phyloP scores from a whole-genome alignment of 1,139 yeast species.

The Zhuliangozyma blackwelliae region DNA sequence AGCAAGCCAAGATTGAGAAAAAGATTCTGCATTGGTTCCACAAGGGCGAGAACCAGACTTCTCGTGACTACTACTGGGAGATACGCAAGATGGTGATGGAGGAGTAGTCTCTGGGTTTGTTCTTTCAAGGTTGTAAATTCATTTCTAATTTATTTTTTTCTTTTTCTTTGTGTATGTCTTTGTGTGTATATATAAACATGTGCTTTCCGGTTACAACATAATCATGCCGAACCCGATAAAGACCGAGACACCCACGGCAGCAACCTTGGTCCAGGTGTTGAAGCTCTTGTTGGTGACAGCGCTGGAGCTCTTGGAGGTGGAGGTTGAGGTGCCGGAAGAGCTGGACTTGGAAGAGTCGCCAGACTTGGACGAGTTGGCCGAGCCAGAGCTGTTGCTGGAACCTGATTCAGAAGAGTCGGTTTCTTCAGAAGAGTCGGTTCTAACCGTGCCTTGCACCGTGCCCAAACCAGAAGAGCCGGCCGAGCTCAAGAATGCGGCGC shows the following conservation, averaged over 20 bases:
- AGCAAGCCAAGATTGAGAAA: constrained; percentile 46
- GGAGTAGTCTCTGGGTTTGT: constrained; percentile 9
- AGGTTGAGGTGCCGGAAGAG: constrained; percentile 10
- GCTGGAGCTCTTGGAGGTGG: constrained; percentile 14
- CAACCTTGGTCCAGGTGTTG: constrained; percentile 10
- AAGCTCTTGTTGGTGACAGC: constrained; percentile 9
- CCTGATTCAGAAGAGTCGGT: constrained; percentile 28
- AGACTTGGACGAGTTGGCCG: constrained; percentile 16
- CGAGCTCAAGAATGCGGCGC: constrained; percentile 39
- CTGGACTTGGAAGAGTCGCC: constrained; percentile 18
- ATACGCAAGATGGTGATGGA: constrained; percentile 52
- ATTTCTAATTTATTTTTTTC: background rate
- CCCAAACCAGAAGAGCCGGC: constrained; percentile 41
- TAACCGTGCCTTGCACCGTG: constrained; percentile 28
- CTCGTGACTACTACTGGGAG: constrained; percentile 46
- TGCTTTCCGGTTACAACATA: constrained; percentile 13
- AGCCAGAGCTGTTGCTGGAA: constrained; percentile 15
- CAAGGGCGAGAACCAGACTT: constrained; percentile 16
- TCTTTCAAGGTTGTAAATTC: constrained; percentile 10
- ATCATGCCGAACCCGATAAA: constrained; percentile 19
- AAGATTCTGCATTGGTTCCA: constrained; percentile 52
- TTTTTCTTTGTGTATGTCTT: background rate
- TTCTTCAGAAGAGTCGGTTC: constrained; percentile 23
- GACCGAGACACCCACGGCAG: constrained; percentile 20
- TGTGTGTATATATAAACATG: background rate